phyloP scores from a whole-genome alignment of 2,329 filamentous ascomycete species.

The Penicillium aurantiogriseum region DNA sequence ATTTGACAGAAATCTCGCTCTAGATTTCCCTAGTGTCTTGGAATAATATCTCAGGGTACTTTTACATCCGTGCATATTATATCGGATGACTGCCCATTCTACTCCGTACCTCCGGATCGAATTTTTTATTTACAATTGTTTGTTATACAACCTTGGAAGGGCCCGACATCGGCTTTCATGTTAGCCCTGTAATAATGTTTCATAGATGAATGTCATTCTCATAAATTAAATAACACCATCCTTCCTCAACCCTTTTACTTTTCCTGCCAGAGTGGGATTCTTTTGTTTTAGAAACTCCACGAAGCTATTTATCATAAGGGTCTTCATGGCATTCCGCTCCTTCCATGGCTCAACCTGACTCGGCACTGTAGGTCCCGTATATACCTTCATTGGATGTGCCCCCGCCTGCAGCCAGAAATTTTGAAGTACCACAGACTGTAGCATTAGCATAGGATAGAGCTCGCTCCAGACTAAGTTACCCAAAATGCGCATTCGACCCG shows the following conservation, averaged over 20 bases:
- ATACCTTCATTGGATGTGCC: constrained; percentile 24
- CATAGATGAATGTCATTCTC: no score
- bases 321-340: not conserved
- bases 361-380: constrained; percentile 20
- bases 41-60: not conserved
- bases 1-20: not conserved
- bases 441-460: constrained; percentile 15
- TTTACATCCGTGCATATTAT: not conserved
- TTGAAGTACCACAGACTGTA: constrained; percentile 10
- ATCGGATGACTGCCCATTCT: not conserved
- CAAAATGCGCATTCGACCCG: constrained; percentile 22
- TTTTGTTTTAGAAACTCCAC: constrained; percentile 3
- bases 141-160: not conserved
- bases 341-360: constrained; percentile 9
- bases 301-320: constrained; percentile 6
- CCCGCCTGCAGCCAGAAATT: constrained; percentile 23
- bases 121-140: not conserved
- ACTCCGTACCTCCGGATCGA: not conserved
- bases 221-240: not conserved
- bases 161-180: not conserved
- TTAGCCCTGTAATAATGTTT: no score
- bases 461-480: constrained; percentile 27
- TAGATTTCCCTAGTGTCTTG: not conserved
- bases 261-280: constrained; percentile 2
- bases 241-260: constrained; percentile 1